These are phyloP conservation scores for Aspergillus thermomutatus DNA, from an alignment of 2,329 filamentous ascomycete genomes.

Conservation along the genomic window DNA sequence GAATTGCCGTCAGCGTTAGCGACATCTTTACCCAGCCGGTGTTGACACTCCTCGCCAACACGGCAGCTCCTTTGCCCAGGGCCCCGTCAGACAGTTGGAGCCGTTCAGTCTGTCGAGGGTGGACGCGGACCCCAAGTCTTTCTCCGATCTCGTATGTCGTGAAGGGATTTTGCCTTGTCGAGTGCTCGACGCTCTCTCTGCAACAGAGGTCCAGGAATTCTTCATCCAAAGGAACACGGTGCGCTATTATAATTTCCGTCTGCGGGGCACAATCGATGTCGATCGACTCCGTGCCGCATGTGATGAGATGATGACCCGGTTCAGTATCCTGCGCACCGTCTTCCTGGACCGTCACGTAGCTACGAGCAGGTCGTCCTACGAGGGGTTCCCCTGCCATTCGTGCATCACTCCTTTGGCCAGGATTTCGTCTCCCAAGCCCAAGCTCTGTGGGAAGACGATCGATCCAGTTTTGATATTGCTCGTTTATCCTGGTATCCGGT, in stretches of 20 bases:
- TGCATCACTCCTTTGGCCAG: background rate
- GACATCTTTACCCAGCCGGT: background rate
- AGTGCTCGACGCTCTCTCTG: background rate
- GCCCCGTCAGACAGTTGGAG: no score
- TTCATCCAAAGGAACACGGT: background rate
- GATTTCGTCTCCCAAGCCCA: background rate
- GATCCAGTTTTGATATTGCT: background rate
- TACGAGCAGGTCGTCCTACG: background rate
- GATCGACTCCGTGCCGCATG: background rate
- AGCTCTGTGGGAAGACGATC: no score
- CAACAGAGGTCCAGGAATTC: background rate
- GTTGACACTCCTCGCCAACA: no score
- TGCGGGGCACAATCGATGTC: background rate
- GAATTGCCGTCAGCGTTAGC: background rate
- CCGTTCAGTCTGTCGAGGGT: no score
- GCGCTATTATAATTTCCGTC: background rate
- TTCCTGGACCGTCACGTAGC: background rate
- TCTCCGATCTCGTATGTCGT: no score
- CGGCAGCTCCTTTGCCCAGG: no score
- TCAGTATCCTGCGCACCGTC: background rate
- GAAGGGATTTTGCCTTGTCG: no score
- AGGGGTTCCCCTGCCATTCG: background rate
- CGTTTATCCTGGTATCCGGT: background rate
- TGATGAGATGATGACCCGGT: background rate
- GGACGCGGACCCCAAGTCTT: no score